phyloP scores from a whole-genome alignment of 2,329 filamentous ascomycete species.

The Pseudocercospora ulei region DNA sequence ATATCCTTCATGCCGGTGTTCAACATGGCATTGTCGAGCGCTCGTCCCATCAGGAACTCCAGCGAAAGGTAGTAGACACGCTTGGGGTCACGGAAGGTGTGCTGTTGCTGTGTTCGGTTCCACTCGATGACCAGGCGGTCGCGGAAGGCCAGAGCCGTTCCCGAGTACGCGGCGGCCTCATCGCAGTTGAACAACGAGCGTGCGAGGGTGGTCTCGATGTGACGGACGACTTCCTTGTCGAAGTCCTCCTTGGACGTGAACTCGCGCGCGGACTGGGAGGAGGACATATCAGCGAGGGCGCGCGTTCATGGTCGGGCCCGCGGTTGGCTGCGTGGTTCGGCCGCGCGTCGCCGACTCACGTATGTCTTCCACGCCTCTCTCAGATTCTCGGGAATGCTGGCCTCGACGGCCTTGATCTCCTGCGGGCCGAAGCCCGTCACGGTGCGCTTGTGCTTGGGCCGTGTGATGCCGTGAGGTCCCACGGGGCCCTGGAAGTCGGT shows the following conservation, averaged over 20 bases:
- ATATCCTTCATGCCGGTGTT: slow-evolving; percentile 82
- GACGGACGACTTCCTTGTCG: slow-evolving; percentile 70
- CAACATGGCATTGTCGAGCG: slow-evolving; percentile 96
- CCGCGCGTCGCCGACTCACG: slow-evolving; percentile 36
- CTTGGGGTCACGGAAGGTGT: slow-evolving; percentile 84
- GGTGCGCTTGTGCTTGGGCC: slow-evolving; percentile 96
- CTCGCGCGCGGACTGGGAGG: slow-evolving; percentile 50
- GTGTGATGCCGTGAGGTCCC: slow-evolving; percentile 66
- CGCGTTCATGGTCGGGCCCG: background rate
- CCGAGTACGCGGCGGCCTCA: slow-evolving; percentile 81
- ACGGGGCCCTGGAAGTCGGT: slow-evolving; percentile 78
- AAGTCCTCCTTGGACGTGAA: slow-evolving; percentile 78
- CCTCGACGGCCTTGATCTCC: slow-evolving; percentile 91
- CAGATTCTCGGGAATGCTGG: slow-evolving; percentile 78
- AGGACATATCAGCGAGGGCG: slow-evolving; percentile 17
- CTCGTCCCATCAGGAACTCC: slow-evolving; percentile 94
- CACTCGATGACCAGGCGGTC: slow-evolving; percentile 89
- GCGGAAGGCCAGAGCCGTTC: slow-evolving; percentile 81
- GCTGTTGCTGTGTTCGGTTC: slow-evolving; percentile 96
- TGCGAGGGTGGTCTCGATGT: slow-evolving; percentile 92
- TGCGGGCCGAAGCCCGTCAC: slow-evolving; percentile 81
- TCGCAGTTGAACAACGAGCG: slow-evolving; percentile 98
- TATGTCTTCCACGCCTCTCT: slow-evolving; percentile 63
- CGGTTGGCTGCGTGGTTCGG: too few species aligned
- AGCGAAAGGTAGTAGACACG: slow-evolving; percentile 94